Base-by-base conservation (phyloP, 805 yeast genomes). In the Metschnikowia shivogae region DNA sequence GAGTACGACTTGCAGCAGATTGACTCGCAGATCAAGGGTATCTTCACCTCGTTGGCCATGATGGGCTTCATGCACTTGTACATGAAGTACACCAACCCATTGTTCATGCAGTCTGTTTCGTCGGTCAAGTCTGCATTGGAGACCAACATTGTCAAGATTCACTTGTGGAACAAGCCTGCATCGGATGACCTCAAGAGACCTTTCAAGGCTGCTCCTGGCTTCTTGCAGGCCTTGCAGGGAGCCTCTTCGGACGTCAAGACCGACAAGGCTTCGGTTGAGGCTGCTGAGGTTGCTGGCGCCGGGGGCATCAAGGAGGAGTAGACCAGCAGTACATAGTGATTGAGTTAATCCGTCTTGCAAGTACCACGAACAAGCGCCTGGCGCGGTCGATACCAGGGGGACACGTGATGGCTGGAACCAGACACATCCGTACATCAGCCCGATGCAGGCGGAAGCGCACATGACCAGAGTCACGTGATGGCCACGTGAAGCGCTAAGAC, bases 21-120 rank as follows among this genome's bases (percentile, higher is more conserved):
- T 50, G 82, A 86, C 67, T 49, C 80, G 42, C 82, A 89, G 48
- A 77, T 90, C 68, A 89, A 86, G 70, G 81, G 95, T 53, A 79
- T 89, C 55, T 82, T 84, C 76, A 86, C 95, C 52, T 86, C 95
- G 53, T 64, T 90, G 57, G 97, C 95, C 59, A 89, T 93, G 96
- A 90, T 93, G 90, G 95, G 85, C 22, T 86, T 92, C 82, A 90
- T 92, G 98, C 99, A 93, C 70, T 62, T 93, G 51, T 92, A 92
- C 81, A 81, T 93, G 95, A 86, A 89, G 71, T 93, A 89, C 78
- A 89, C 97, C 67, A 89, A 93, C 72, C 99, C 99, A 48, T 79
- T 93, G 64, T 82, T 93, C 56, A 86, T 92, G 89, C 98, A 93
- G 75, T 82, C 90, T 53, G 80, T 93, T 57, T 80, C 95, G 43